A percentile compares a stretch with the other conserved stretches of the same genome.
phyloP scores from a whole-genome alignment of 2,329 filamentous ascomycete genomes.

The Aspergillus pseudoviridinutans region DNA sequence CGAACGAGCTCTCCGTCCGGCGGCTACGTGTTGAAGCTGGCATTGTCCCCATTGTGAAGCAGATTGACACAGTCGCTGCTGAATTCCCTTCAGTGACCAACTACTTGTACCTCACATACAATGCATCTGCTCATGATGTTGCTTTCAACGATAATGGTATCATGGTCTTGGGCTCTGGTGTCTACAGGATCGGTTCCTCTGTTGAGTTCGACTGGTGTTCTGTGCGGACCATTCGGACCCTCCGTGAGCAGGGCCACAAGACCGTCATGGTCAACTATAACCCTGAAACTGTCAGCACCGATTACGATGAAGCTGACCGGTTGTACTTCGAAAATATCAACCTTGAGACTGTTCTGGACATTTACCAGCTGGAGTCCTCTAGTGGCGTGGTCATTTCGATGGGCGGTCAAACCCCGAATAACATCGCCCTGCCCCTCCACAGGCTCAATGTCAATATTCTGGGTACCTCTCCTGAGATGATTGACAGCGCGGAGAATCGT shows the following conservation, averaged over 20 bases:
- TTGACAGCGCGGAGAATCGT: conserved; percentile 92
- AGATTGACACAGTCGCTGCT: conserved; percentile 96
- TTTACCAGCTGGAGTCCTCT: conserved; percentile 81
- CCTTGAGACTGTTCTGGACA: conserved; percentile 84
- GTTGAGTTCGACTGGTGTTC: conserved; percentile 99
- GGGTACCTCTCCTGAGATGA: conserved; percentile 97
- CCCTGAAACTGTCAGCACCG: conserved; percentile 82
- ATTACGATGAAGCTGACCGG: conserved; percentile 90
- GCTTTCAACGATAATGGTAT: conserved; percentile 83
- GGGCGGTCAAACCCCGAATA: conserved; percentile 97
- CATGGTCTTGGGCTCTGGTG: conserved; percentile 94
- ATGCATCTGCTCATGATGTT: conserved; percentile 80
- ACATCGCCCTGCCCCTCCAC: conserved; percentile 86
- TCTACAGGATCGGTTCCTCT: conserved; percentile 94
- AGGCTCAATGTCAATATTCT: conserved; percentile 87
- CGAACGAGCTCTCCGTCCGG: conserved; percentile 87
- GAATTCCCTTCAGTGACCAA: conserved; percentile 95
- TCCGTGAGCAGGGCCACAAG: conserved; percentile 79
- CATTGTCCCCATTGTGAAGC: conserved; percentile 87
- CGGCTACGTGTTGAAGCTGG: conserved; percentile 78
- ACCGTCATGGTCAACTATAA: conserved; percentile 97
- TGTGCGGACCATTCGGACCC: conserved; percentile 85
- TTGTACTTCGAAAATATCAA: conserved; percentile 97
- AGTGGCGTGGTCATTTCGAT: conserved; percentile 88
- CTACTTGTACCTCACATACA: conserved; percentile 95